These are phyloP conservation scores for Ustilago sp. DNA, from an alignment of 1,284 basidiomycete species.

Conservation along the genomic window DNA sequence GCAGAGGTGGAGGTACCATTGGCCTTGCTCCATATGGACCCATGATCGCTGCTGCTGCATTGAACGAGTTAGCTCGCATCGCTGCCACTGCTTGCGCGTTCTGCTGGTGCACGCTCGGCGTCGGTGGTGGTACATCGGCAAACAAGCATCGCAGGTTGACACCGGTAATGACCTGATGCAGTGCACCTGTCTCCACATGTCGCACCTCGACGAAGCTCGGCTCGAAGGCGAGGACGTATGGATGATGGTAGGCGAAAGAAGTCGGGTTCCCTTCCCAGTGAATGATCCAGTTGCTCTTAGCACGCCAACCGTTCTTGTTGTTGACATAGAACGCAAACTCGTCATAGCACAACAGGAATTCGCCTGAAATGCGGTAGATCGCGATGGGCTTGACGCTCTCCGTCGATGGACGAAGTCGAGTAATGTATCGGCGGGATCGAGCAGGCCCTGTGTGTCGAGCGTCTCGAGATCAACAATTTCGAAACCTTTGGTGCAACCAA, in stretches of 20 bases:
- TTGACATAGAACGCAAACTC: conserved; percentile 99
- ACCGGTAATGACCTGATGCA: conserved; percentile 92
- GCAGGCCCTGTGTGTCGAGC: conserved; percentile 92
- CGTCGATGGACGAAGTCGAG: conserved; percentile 93
- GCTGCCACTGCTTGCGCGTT: conserved; percentile 44
- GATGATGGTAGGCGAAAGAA: conserved; percentile 93
- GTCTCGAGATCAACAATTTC: conserved; percentile 99
- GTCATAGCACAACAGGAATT: conserved; percentile 97
- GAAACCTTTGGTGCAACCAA: conserved; percentile 98
- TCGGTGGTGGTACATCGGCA: conserved; percentile 89
- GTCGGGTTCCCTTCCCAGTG: conserved; percentile 96
- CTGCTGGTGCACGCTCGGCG: conserved; percentile 50
- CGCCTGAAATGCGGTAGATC: conserved; percentile 95
- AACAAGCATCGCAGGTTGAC: conserved; percentile 79
- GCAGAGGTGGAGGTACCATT: conserved; percentile 23
- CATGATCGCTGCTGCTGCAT: conserved; percentile 46
- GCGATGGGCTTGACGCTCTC: conserved; percentile 93
- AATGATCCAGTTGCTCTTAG: conserved; percentile 90
- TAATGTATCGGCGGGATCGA: conserved; percentile 90
- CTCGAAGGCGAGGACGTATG: conserved; percentile 96
- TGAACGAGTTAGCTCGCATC: conserved; percentile 48
- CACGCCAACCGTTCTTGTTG: conserved; percentile 92
- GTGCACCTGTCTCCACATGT: conserved; percentile 89
- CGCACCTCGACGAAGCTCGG: conserved; percentile 96
- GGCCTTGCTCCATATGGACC: conserved; percentile 31